These are phyloP conservation scores for Penicillium sp. DNA, from an alignment of 2,329 filamentous ascomycete species.

Conservation along the genomic window DNA sequence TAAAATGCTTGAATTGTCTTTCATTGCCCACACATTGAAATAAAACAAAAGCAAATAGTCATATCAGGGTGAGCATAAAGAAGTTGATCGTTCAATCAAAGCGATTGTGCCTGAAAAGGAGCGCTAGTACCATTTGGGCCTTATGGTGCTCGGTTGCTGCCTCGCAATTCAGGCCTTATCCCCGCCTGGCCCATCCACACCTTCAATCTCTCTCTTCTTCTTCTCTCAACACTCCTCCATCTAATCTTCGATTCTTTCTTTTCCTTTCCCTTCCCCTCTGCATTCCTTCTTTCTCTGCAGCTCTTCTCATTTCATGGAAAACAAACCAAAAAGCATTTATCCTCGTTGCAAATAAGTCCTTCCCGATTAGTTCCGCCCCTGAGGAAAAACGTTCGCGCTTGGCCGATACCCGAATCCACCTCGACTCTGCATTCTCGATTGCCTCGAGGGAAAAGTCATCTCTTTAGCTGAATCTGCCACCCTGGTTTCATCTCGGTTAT, in stretches of 20 bases:
- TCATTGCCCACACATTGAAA: neutral
- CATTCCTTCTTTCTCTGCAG: slow-evolving; percentile 34
- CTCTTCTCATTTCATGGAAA: slow-evolving; percentile 25
- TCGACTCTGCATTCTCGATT: slow-evolving; percentile 6
- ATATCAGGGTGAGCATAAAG: neutral
- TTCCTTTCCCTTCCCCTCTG: slow-evolving; percentile 23
- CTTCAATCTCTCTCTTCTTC: slow-evolving; percentile 19
- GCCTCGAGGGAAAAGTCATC: neutral
- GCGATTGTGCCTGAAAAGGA: neutral
- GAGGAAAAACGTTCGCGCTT: slow-evolving; percentile 24
- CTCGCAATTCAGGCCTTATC: neutral
- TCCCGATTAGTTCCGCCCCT: slow-evolving; percentile 27
- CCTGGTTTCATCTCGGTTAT: slow-evolving; percentile 3
- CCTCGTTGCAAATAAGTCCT: slow-evolving; percentile 22
- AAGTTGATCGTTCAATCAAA: neutral
- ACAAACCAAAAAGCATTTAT: slow-evolving; percentile 20
- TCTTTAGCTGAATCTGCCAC: slow-evolving; percentile 4
- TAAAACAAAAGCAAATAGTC: neutral
- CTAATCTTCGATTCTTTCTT: slow-evolving; percentile 32
- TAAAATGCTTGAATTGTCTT: neutral
- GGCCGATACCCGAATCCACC: slow-evolving; percentile 20
- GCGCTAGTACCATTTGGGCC: slow-evolving; percentile 3
- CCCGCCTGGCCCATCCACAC: slow-evolving; percentile 20
- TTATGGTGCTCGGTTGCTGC: neutral
- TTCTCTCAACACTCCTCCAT: slow-evolving; percentile 20